Base-by-base conservation (phyloP, 1,139 yeast species). In the Kodamaea plutei region DNA sequence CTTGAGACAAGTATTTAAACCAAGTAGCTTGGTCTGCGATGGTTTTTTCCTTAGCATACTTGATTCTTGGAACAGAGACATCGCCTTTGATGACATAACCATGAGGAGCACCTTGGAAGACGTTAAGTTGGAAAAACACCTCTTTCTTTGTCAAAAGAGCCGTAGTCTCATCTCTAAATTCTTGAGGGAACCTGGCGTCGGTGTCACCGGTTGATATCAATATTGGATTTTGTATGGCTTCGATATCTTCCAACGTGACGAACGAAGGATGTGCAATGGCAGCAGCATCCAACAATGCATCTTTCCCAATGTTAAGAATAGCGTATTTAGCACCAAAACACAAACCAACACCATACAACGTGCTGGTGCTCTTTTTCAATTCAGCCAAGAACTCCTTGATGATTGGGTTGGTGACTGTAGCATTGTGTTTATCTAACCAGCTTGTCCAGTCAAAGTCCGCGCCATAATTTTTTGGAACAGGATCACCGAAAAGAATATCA, bases 1-100 rank as follows among this genome's bases (percentile, higher is more conserved):
- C n/a, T n/a, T n/a, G n/a, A n/a, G n/a, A n/a, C n/a, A n/a, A n/a
- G n/a, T n/a, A n/a, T n/a, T n/a, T 18, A 28, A 37, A 33, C 37
- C 34, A 79, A 41, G 54, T 49, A 25, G 75, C 44, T 52, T 79
- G 84, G 54, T 83, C 93, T 19, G 39, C 26, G 25, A 84, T 57
- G 2, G 79, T 67, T 64, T 79, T 83, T 43, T 83, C 85, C 55
- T 73, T 78, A 27, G 95, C 91, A 44, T 77, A 80, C 48, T 61
- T 68, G 37, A 72, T 74, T 28, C 46, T 50, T 8, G 84, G 82
- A 38, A 61, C 59, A 9, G 63, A 41, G 21, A 69, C 38, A 53
- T 88, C 95, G 37, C 93, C 95, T 59, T 46, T 45, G 20, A 43
- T 39, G 13, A 47, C 44, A 28, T 31, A 50, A 6, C 54, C 54